Evolutionary conservation across 2,329 filamentous ascomycete species (phyloP), one percentile per base, ranked within the genome.

Genomic region (Plectosphaerella sp.): DNA sequence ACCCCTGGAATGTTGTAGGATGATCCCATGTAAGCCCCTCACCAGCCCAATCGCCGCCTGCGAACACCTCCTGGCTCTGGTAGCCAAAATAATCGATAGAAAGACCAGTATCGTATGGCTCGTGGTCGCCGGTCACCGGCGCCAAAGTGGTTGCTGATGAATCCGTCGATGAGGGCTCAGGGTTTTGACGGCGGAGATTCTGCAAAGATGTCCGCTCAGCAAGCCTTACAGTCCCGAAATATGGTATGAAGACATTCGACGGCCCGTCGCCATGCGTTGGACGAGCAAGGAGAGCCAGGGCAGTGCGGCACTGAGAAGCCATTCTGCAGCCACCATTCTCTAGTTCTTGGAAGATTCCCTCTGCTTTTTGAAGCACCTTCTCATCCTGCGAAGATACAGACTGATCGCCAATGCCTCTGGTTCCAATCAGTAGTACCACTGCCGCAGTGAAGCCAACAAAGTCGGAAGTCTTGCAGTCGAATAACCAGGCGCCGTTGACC

Each of bases 391-490:
- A 16, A 60, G 14, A 3, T 14, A n/a, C 7, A 7, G 37, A 15
- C 37, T 24, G 45, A 55, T 42, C 14, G 58, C 52, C 37, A 2
- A 14, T 3, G 14, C 37, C 37, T n/a, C 37, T 14, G 37, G 42
- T 2, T 71, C 70, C n/a, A 76, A 63, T 10, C 72, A 61, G 33
- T 76, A 60, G 20, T 16, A 76, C 62, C 2, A 74, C 65, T 3
- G 72, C 69, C 6, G 70, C 66, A 1, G 71, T 75, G 60, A 76
- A 76, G 37, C 67, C 73, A 39, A 74, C 67, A 53, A 76, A 75
- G 56, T 76, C 74, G 16, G 72, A 62, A 9, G 71, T 70, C 52
- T 73, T 74, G 63, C 73, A 75, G 52, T 76, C 71, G 58, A 73
- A 75, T 0, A 73, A 58, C 11, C 68, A 68, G 22, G 50, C 47